Evolutionary conservation across 805 yeast genomes (phyloP), one percentile per base, ranked within the genome.

Genomic region (Myxozyma geophila): DNA sequence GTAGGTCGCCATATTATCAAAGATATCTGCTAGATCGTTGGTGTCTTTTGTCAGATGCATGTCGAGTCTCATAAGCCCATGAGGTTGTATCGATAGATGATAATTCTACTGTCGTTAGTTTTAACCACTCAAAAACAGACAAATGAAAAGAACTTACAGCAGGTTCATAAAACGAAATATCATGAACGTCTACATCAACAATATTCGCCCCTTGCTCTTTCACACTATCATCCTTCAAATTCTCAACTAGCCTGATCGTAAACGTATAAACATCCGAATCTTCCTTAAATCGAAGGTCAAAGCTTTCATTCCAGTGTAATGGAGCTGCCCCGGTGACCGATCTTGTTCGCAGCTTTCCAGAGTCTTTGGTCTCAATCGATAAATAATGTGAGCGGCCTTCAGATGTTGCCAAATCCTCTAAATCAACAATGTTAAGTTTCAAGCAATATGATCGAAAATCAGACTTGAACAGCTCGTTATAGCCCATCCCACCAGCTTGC

Each of bases 171-270:
- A 53, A 53, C n/a, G 48, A 39, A 17, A 35, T 53, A 33, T 53
- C 57, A n/a, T 48, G 57, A 53, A 53, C 57, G 41, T 53, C 57
- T 41, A 53, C 39, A 53, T 53, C 57, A 9, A 53, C 57, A 23
- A 53, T 15, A 10, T 40, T 53, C 13, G 39, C 37, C 21, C 19
- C 48, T 12, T 53, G 49, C 15, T 41, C 48, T 13, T 10, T 41
- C 37, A 53, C 17, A 17, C 28, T 41, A 23, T 43, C 48, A 41
- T 41, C 57, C 8, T 19, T 21, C 8, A 28, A n/a, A 23, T 53
- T 48, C 57, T 53, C 57, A 5, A 53, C 48, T 17, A 53, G 8
- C 19, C 28, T 40, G 17, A 53, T 43, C 28, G 57, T 41, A 28
- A 53, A 53, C 2, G 48, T 41, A 28, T 53, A 53, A 12, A 53